phyloP scores from a whole-genome alignment of 2,329 filamentous ascomycete genomes.

The Lomentospora prolificans region DNA sequence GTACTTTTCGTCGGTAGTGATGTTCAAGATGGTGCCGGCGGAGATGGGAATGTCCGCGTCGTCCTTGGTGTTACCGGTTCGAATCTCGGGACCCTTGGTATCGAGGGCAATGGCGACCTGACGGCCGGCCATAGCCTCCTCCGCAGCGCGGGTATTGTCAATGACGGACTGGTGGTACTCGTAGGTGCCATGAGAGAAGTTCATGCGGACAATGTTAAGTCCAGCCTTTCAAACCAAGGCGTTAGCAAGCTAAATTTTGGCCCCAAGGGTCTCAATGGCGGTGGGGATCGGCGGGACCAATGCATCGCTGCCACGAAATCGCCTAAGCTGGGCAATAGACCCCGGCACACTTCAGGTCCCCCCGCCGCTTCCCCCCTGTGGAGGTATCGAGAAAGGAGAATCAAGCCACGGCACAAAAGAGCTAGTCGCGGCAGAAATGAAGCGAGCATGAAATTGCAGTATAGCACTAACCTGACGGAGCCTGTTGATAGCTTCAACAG shows the following conservation, averaged over 20 bases:
- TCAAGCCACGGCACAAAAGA: no score
- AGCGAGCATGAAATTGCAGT: no score
- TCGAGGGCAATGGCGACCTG: constrained; percentile 91
- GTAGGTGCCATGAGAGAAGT: constrained; percentile 77
- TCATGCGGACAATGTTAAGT: constrained; percentile 99
- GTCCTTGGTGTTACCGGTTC: constrained; percentile 60
- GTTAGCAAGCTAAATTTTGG: background rate
- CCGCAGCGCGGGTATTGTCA: constrained; percentile 84
- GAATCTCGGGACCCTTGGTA: constrained; percentile 55
- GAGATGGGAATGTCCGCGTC: constrained; percentile 84
- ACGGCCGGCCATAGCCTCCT: constrained; percentile 66
- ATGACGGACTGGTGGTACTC: constrained; percentile 99
- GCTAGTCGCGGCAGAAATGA: background rate
- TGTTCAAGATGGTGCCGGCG: constrained; percentile 77
- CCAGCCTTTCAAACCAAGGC: constrained; percentile 47
- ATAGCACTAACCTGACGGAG: constrained; percentile 51
- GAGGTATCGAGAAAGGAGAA: no score
- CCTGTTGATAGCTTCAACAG: constrained; percentile 89
- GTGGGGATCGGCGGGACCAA: no score
- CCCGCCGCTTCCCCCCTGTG: no score
- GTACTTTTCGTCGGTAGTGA: constrained; percentile 94
- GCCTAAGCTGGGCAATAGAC: no score
- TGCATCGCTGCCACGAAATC: no score
- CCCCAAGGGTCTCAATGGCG: no score
- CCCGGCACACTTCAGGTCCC: no score